These are phyloP conservation scores for Xylaria hypoxylon DNA, from an alignment of 2,329 filamentous ascomycete genomes.

Conservation along the genomic window DNA sequence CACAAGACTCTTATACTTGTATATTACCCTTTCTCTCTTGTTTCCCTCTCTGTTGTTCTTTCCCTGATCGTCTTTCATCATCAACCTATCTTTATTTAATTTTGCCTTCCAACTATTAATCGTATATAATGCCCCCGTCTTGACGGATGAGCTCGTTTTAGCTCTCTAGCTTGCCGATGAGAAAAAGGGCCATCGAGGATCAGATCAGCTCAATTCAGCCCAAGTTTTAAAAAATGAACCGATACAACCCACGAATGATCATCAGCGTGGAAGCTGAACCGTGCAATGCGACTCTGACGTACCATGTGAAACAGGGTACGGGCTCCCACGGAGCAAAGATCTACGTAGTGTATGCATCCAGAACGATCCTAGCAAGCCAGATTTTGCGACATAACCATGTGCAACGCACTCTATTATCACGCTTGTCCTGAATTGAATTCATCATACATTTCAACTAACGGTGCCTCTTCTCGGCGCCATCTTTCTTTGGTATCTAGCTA, in stretches of 20 bases:
- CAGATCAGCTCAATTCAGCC: neutral
- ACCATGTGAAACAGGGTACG: conserved; percentile 18
- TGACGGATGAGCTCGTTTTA: too few species aligned
- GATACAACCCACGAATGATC: conserved; percentile 4
- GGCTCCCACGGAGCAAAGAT: neutral
- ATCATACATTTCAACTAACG: conserved; percentile 9
- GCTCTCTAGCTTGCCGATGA: too few species aligned
- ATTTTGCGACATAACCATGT: neutral
- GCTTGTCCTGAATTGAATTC: neutral
- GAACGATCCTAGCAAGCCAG: neutral
- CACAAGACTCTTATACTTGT: neutral
- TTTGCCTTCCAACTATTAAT: too few species aligned
- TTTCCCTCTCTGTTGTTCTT: too few species aligned
- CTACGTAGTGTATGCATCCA: neutral
- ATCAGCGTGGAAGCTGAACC: conserved; percentile 7
- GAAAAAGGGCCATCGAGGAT: neutral
- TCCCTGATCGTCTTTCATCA: too few species aligned
- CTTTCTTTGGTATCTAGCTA: conserved; percentile 24
- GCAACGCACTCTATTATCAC: neutral
- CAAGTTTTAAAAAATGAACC: neutral
- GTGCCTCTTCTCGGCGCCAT: neutral
- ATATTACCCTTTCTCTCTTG: neutral
- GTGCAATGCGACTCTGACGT: conserved; percentile 30
- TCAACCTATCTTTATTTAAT: too few species aligned
- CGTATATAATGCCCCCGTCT: too few species aligned